phyloP scores from a whole-genome alignment of 2,329 filamentous ascomycete genomes.

The Paecilomyces fulvus region DNA sequence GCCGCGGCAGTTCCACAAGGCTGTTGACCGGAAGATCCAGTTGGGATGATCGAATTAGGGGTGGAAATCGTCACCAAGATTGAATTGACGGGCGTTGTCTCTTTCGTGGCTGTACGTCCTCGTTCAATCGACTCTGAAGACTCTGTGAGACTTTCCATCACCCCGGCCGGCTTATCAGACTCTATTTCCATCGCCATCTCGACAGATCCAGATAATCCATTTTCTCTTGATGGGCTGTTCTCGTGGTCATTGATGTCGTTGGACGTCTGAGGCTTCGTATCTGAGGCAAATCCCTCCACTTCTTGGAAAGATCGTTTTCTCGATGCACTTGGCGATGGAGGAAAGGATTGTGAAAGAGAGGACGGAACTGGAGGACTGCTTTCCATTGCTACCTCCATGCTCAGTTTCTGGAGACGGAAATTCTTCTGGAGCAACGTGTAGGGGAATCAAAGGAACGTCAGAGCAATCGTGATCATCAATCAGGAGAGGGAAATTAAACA shows the following conservation, averaged over 20 bases:
- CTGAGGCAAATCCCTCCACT: slow-evolving; percentile 8
- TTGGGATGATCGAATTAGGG: background rate
- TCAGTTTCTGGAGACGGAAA: background rate
- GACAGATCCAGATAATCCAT: background rate
- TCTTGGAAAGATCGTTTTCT: slow-evolving; percentile 24
- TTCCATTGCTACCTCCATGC: slow-evolving; percentile 14
- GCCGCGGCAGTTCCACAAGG: slow-evolving; percentile 8
- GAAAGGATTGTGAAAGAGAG: slow-evolving; percentile 10
- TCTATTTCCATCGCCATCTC: background rate
- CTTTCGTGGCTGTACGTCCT: background rate
- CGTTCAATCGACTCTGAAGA: background rate
- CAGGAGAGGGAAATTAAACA: background rate
- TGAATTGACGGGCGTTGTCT: background rate
- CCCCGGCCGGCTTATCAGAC: background rate
- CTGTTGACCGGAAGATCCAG: slow-evolving; percentile 1
- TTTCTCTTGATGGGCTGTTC: background rate
- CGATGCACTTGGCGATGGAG: slow-evolving; percentile 10
- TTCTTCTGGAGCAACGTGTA: background rate
- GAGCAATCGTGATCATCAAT: background rate
- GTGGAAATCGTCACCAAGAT: background rate
- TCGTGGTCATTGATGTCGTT: slow-evolving; percentile 2
- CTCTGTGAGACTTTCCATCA: background rate
- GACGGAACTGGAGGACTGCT: slow-evolving; percentile 13
- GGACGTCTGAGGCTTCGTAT: slow-evolving; percentile 5
- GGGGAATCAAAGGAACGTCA: background rate